A percentile compares a stretch with the other conserved stretches of the same genome.
Evolutionary conservation across 345 rosid species (phyloP).

Genomic region (Syzygium jambos): DNA sequence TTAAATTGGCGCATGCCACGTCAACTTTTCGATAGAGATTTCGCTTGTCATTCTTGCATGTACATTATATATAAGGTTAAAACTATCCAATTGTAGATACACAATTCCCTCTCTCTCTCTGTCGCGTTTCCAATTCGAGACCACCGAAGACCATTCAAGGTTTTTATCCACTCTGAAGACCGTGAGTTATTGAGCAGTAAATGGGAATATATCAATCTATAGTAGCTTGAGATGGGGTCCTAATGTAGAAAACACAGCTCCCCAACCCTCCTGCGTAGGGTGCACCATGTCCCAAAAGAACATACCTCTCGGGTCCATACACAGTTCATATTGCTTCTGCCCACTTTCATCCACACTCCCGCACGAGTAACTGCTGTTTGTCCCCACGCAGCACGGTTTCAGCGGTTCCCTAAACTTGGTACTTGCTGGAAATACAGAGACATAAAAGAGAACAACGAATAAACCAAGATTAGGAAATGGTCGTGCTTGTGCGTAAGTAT

Average conservation of each 20-base stretch:
- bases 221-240: conserved; percentile 6
- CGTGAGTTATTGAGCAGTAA: not conserved
- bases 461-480: not conserved
- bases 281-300: conserved; percentile 57
- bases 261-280: conserved; percentile 51
- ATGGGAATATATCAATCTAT: not conserved
- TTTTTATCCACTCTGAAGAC: not conserved
- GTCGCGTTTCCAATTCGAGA: no score
- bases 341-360: conserved; percentile 26
- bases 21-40: no score
- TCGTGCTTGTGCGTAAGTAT: not conserved
- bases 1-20: not conserved
- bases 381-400: conserved; percentile 25
- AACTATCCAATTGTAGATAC: no score
- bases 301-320: conserved; percentile 24
- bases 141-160: no score
- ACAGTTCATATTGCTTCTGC: conserved; percentile 25
- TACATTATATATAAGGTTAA: no score
- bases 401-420: conserved; percentile 8
- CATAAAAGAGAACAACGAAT: not conserved
- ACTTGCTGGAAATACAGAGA: not conserved
- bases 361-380: conserved; percentile 3
- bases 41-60: no score
- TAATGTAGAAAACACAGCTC: conserved; percentile 26
- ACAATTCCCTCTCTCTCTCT: no score